Evolutionary conservation across 2,329 filamentous ascomycete species (phyloP).

Genomic region (Verticillium zaregamsianum): DNA sequence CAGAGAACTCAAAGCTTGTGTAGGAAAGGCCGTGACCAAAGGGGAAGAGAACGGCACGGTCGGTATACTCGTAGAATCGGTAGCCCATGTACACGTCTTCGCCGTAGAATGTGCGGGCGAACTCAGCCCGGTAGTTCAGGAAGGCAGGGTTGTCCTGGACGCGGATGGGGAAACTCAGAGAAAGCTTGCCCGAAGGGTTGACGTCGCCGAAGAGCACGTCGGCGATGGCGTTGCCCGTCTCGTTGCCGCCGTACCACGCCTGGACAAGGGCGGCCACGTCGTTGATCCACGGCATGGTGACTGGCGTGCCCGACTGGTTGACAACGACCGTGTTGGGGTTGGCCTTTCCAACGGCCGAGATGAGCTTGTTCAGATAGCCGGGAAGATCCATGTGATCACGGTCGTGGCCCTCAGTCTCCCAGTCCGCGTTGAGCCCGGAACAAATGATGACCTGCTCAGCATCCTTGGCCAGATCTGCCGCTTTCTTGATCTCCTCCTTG

Average conservation of each 20-base stretch:
- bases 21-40: slow-evolving; percentile 72
- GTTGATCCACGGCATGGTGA: slow-evolving; percentile 59
- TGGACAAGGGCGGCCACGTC: slow-evolving; percentile 56
- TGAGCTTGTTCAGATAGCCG: slow-evolving; percentile 62
- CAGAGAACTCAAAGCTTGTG: slow-evolving; percentile 54
- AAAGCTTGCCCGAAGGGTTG: slow-evolving; percentile 70
- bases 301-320: slow-evolving; percentile 66
- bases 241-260: slow-evolving; percentile 76
- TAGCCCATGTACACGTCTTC: slow-evolving; percentile 73
- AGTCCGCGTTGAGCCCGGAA: slow-evolving; percentile 69
- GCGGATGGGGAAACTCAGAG: slow-evolving; percentile 62
- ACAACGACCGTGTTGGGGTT: slow-evolving; percentile 65
- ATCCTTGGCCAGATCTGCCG: slow-evolving; percentile 62
- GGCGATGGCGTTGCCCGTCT: slow-evolving; percentile 69
- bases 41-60: slow-evolving; percentile 56
- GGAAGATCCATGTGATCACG: slow-evolving; percentile 70
- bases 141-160: slow-evolving; percentile 66
- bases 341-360: slow-evolving; percentile 57
- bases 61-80: slow-evolving; percentile 63
- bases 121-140: slow-evolving; percentile 62
- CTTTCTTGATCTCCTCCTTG: slow-evolving; percentile 58
- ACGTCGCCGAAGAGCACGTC: slow-evolving; percentile 65
- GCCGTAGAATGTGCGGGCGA: slow-evolving; percentile 62
- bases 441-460: slow-evolving; percentile 77
- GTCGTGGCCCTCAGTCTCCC: slow-evolving; percentile 70